These are phyloP conservation scores for Trapa bicornis DNA, from an alignment of 345 rosid species.

Conservation along the genomic window DNA sequence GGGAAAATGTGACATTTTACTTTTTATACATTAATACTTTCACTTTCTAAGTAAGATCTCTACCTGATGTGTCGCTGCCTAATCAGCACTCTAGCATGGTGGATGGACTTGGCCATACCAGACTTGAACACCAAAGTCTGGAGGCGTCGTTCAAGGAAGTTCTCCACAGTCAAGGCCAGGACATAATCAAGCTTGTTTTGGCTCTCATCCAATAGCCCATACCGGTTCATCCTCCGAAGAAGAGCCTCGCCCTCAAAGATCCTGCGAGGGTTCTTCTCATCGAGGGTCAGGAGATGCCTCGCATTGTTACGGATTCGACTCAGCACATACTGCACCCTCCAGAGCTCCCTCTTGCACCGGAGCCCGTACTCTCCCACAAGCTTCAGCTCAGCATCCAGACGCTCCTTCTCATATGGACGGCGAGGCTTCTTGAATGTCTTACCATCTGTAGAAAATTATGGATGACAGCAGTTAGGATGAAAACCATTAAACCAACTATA, in stretches of 20 bases:
- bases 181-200: constrained; percentile 48
- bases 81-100: constrained; percentile 42
- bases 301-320: constrained; percentile 38
- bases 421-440: constrained; percentile 43
- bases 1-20: not conserved
- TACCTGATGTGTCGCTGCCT: constrained; percentile 43
- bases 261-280: constrained; percentile 36
- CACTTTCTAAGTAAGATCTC: not conserved
- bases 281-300: constrained; percentile 39
- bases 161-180: constrained; percentile 39
- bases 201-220: constrained; percentile 35
- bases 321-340: constrained; percentile 40
- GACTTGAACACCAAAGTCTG: constrained; percentile 40
- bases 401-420: constrained; percentile 44
- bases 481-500: not conserved
- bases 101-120: constrained; percentile 48
- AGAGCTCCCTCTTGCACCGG: constrained; percentile 36
- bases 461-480: not conserved
- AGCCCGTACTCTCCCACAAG: constrained; percentile 43
- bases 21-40: not conserved
- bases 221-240: constrained; percentile 31
- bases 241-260: constrained; percentile 42
- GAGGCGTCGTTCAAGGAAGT: constrained; percentile 34
- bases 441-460: constrained; percentile 20
- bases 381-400: constrained; percentile 41